Evolutionary conservation across 805 yeast genomes (phyloP), one percentile per base, ranked within the genome.

Genomic region (Ogataea allantospora): DNA sequence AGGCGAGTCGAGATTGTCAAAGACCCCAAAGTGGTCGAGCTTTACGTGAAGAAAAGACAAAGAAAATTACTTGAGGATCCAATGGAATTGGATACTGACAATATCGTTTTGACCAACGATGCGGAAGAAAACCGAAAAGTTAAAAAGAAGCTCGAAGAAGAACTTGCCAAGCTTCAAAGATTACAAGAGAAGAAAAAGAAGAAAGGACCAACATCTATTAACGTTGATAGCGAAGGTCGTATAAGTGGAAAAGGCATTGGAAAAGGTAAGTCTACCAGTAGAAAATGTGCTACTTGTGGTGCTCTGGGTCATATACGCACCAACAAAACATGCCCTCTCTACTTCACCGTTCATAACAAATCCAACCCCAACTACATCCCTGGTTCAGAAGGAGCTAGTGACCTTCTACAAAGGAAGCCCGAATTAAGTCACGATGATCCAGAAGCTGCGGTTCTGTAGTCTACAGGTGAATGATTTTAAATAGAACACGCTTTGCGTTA

Each of bases 231-330:
- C 33, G 64, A 61, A 33, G 65, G 66, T 6, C 50, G 67, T 29
- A 47, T 74, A 28, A 74, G 77, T 23, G 84, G 81, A n/a, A 80
- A 78, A 49, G 84, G 85, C 16, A 75, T 76, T 27, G 87, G 86
- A 20, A 83, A 83, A 52, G 84, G 84, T 21, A 81, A 81, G 52
- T 71, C 81, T 20, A 79, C 78, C 5, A 81, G 83, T 7, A 71
- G 99, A 58, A 78, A 87, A 55, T 91, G 99, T 65, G 89, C 95
- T 3, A 83, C 93, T 0, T 91, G 99, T 71, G 98, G 98, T 15
- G 93, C 91, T 9, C 73, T 85, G 46, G 99, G 98, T 0, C 99
- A 91, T 60, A 91, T 91, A 45, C 75, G 93, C 58, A 91, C 99
- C 2, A 88, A 88, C 58, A 83, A 83, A 47, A 68, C 91, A 2